phyloP scores from a whole-genome alignment of 1,284 basidiomycete species.

The Mixia osmundae region DNA sequence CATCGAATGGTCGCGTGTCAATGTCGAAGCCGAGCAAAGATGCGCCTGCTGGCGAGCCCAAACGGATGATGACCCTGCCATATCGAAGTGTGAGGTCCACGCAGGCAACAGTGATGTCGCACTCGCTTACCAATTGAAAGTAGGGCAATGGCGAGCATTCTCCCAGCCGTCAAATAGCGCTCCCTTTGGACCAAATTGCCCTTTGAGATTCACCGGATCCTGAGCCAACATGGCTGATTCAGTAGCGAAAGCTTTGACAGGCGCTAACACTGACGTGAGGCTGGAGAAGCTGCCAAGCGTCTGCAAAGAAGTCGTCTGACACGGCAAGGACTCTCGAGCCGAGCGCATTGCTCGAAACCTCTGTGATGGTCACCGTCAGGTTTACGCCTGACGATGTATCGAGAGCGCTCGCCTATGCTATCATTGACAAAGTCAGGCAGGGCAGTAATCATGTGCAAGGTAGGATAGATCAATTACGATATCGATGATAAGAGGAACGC shows the following conservation, averaged over 20 bases:
- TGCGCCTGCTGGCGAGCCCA: slow-evolving; percentile 47
- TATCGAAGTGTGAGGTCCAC: neutral
- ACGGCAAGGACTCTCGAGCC: slow-evolving; percentile 51
- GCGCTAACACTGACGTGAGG: slow-evolving; percentile 35
- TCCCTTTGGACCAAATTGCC: slow-evolving; percentile 86
- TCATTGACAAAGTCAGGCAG: too few relatives aligned
- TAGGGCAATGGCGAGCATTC: slow-evolving; percentile 61
- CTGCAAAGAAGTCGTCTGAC: slow-evolving; percentile 92
- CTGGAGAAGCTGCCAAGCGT: slow-evolving; percentile 58
- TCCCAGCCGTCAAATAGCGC: slow-evolving; percentile 94
- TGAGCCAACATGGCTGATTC: slow-evolving; percentile 18
- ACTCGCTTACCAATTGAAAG: slow-evolving; percentile 54
- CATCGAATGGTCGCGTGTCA: slow-evolving; percentile 87
- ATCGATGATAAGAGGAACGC: too few relatives aligned
- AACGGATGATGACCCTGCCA: slow-evolving; percentile 60
- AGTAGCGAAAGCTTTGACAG: neutral
- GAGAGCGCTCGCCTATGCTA: too few relatives aligned
- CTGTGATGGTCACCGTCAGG: too few relatives aligned
- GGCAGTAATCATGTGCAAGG: too few relatives aligned
- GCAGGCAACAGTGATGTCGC: neutral
- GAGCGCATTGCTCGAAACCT: slow-evolving; percentile 67
- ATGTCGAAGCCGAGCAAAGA: slow-evolving; percentile 65
- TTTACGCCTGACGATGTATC: too few relatives aligned
- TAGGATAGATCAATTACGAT: too few relatives aligned
- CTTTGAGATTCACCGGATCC: slow-evolving; percentile 61